These are phyloP conservation scores for Trichoderma asperellum DNA, from an alignment of 2,329 filamentous ascomycete species.

Conservation along the genomic window DNA sequence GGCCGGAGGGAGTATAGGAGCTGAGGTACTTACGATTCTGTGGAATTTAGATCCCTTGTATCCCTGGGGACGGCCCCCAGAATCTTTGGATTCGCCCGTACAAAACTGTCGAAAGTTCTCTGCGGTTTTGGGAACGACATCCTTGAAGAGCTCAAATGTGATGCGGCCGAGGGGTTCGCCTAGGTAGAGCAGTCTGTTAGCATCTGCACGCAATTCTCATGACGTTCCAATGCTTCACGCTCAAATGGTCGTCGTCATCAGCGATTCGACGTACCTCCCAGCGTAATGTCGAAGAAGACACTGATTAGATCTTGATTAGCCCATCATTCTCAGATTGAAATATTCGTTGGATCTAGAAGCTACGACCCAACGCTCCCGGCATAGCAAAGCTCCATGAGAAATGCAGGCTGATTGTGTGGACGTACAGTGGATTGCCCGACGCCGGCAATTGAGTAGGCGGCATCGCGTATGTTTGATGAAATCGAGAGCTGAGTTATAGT, in stretches of 20 bases:
- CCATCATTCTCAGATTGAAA: neutral
- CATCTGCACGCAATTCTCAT: neutral
- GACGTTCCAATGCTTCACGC: neutral
- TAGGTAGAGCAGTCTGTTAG: constrained; percentile 42
- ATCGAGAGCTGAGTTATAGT: neutral
- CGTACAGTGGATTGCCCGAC: constrained; percentile 54
- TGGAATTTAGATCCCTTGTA: constrained; percentile 97
- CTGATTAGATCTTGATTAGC: constrained; percentile 36
- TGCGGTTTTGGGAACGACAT: constrained; percentile 82
- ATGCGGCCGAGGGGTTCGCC: constrained; percentile 85
- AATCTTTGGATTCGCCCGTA: constrained; percentile 86
- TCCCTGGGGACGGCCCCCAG: constrained; percentile 77
- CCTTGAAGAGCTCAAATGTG: constrained; percentile 87
- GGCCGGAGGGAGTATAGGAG: neutral
- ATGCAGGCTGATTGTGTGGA: constrained; percentile 26
- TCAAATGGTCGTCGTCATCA: neutral
- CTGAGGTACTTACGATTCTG: constrained; percentile 69
- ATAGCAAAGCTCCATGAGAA: neutral
- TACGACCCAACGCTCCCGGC: neutral
- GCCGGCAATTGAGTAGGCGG: constrained; percentile 52
- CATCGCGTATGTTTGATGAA: constrained; percentile 37
- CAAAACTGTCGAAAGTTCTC: constrained; percentile 98
- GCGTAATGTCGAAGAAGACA: constrained; percentile 77
- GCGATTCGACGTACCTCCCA: constrained; percentile 65
- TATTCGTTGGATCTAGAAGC: neutral